phyloP scores from a whole-genome alignment of 2,329 filamentous ascomycete species.

The Botrytis cinerea region DNA sequence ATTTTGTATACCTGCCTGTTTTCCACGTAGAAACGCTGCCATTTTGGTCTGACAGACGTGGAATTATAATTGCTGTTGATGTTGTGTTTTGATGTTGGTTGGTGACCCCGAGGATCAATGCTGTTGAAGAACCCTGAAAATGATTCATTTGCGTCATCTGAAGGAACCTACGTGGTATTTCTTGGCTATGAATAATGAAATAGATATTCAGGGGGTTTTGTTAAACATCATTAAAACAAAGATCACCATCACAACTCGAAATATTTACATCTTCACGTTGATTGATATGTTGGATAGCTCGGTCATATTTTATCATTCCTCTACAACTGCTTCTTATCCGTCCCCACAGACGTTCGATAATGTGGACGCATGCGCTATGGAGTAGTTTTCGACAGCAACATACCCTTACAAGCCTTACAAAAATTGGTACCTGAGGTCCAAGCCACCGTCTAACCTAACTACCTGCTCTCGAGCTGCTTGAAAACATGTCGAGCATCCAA shows the following conservation, averaged over 20 bases:
- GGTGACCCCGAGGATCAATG: background rate
- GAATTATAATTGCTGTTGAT: background rate
- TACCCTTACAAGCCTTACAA: background rate
- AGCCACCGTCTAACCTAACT: background rate
- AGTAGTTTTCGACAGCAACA: background rate
- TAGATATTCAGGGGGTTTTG: conserved; percentile 2
- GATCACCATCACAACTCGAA: background rate
- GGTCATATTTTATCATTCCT: background rate
- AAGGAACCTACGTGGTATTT: conserved; percentile 5
- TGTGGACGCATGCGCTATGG: conserved; percentile 1
- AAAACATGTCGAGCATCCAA: background rate
- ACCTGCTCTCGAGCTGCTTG: background rate
- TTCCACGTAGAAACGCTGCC: conserved; percentile 85
- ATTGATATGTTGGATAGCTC: background rate
- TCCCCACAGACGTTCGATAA: background rate
- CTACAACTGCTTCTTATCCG: background rate
- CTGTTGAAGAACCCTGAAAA: background rate
- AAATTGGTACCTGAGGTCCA: background rate
- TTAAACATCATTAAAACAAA: background rate
- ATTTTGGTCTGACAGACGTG: conserved; percentile 50
- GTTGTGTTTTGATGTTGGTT: conserved; percentile 18
- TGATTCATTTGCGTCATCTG: conserved; percentile 20
- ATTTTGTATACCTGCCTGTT: conserved; percentile 89
- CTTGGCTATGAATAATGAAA: conserved; percentile 11
- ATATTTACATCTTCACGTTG: conserved; percentile 4